A percentile compares a stretch with the other conserved stretches of the same genome.
Evolutionary conservation across 176 grass and related monocot genomes (phyloP).

Genomic region (Aegilops bicornis): DNA sequence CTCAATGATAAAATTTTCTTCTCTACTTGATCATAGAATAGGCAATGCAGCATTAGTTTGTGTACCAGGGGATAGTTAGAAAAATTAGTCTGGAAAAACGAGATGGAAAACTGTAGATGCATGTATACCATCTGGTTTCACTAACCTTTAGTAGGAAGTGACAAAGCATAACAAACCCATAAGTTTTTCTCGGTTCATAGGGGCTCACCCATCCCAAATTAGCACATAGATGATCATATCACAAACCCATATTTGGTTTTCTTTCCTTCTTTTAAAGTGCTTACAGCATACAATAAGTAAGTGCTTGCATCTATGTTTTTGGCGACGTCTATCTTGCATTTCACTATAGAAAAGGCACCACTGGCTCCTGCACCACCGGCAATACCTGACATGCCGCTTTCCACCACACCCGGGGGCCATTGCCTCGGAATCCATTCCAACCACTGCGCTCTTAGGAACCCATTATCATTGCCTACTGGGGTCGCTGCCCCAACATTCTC

Average conservation of each 20-base stretch:
- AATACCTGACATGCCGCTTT: not conserved
- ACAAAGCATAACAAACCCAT: not conserved
- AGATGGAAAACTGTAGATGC: conserved; percentile 6
- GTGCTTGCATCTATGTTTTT: not conserved
- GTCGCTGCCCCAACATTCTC: not conserved
- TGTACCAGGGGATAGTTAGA: conserved; percentile 2
- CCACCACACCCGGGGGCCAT: not conserved
- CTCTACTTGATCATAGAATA: conserved; percentile 13
- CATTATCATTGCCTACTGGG: not conserved
- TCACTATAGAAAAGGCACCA: not conserved
- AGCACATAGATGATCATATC: not conserved
- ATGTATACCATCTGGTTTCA: not conserved
- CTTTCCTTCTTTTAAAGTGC: conserved; percentile 8
- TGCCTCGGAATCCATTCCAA: not conserved
- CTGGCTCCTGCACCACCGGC: not conserved
- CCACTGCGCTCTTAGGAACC: not conserved
- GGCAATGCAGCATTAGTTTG: conserved; percentile 1
- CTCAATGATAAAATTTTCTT: not conserved
- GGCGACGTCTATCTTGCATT: not conserved
- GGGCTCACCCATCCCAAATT: not conserved
- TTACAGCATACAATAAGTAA: not conserved
- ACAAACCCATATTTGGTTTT: conserved; percentile 1
- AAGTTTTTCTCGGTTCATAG: conserved; percentile 15
- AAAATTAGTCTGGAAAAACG: not conserved
- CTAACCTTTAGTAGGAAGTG: not conserved